These are phyloP conservation scores for Penicillium sp. DNA, from an alignment of 2,329 filamentous ascomycete genomes.

Conservation along the genomic window DNA sequence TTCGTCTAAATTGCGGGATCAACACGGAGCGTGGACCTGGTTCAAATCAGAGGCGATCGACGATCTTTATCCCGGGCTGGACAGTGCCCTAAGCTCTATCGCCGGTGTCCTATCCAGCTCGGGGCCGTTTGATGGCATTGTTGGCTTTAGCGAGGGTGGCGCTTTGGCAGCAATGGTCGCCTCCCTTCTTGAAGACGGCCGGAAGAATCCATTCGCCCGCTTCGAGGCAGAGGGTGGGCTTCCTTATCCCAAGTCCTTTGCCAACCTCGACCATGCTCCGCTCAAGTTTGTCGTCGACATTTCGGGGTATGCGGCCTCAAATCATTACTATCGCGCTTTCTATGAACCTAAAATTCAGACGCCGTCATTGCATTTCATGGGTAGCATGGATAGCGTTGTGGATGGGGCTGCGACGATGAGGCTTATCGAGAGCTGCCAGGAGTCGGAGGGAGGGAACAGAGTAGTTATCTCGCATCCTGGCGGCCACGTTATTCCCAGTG, in stretches of 20 bases:
- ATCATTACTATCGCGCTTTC: constrained; percentile 6
- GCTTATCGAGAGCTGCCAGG: constrained; percentile 1
- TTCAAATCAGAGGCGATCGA: constrained; percentile 5
- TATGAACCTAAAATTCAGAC: constrained; percentile 3
- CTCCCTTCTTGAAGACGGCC: constrained; percentile 3
- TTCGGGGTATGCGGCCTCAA: constrained; percentile 7
- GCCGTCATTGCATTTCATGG: constrained; percentile 3
- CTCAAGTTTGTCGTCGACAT: constrained; percentile 4
- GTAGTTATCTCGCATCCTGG: constrained; percentile 4
- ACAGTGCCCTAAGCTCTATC: neutral
- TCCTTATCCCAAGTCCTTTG: constrained; percentile 2
- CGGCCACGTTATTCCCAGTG: constrained; percentile 3
- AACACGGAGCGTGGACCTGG: constrained; percentile 8
- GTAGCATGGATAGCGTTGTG: constrained; percentile 8
- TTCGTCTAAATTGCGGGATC: constrained; percentile 2
- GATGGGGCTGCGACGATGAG: constrained; percentile 5
- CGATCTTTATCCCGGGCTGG: neutral
- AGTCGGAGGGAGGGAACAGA: neutral
- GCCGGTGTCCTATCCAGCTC: constrained; percentile 1
- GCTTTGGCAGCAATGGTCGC: constrained; percentile 5
- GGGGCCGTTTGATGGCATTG: constrained; percentile 6
- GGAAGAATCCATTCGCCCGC: constrained; percentile 1
- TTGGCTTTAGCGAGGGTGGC: constrained; percentile 10
- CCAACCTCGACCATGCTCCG: neutral
- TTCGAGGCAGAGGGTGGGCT: neutral